phyloP scores from a whole-genome alignment of 805 yeast species.

The Brettanomyces nanus region DNA sequence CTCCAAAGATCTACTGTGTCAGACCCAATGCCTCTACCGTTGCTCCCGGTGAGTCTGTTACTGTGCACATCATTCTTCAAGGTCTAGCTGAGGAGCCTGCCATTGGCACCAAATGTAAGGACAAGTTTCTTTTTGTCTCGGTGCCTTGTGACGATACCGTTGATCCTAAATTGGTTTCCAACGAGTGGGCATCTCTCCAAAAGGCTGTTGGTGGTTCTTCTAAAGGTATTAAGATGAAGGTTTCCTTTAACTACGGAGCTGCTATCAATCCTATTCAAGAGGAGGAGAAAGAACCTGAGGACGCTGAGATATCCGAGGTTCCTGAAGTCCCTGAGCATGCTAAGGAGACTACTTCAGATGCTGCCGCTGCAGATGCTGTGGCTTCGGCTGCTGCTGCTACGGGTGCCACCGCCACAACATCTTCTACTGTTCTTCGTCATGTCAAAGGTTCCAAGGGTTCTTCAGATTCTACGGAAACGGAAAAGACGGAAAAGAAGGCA shows the following conservation, averaged over 20 bases:
- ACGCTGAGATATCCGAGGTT: neutral
- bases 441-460: neutral
- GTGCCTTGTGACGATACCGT: constrained; percentile 62
- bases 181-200: constrained; percentile 67
- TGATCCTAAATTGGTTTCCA: constrained; percentile 50
- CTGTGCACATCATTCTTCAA: constrained; percentile 78
- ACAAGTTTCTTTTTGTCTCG: constrained; percentile 85
- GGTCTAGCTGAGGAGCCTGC: constrained; percentile 73
- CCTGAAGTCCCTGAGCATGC: no score
- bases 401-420: neutral
- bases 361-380: constrained; percentile 3
- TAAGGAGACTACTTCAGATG: constrained; percentile 9
- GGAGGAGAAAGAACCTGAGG: constrained; percentile 11
- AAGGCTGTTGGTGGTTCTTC: constrained; percentile 35
- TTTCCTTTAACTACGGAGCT: constrained; percentile 22
- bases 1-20: constrained; percentile 91
- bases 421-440: constrained; percentile 3
- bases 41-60: constrained; percentile 61
- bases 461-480: neutral
- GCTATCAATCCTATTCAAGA: constrained; percentile 25
- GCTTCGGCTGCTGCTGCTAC: constrained; percentile 1
- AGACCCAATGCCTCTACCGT: constrained; percentile 88
- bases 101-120: constrained; percentile 71
- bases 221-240: constrained; percentile 24
- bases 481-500: neutral